A percentile compares a stretch with the other conserved stretches of the same genome.
These are phyloP conservation scores for Linnemannia exigua DNA, from an alignment of 192 early-diverging fungal genomes.

Conservation along the genomic window DNA sequence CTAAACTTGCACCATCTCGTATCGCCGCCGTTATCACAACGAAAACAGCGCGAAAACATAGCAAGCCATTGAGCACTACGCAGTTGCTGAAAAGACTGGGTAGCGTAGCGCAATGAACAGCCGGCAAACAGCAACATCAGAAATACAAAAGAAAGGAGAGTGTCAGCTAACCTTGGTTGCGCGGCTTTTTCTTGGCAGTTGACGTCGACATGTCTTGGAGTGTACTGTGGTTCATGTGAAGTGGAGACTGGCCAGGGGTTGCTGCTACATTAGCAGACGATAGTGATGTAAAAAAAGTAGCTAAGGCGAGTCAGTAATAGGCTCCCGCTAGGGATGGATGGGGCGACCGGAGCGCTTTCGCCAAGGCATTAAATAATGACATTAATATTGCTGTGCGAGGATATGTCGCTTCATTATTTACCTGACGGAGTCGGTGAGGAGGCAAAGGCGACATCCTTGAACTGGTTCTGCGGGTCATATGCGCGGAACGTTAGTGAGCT, in stretches of 20 bases:
- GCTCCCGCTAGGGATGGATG: neutral
- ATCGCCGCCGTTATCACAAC: too few relatives aligned
- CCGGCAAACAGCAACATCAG: too few relatives aligned
- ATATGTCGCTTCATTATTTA: neutral
- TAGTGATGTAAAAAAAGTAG: neutral
- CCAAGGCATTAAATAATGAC: neutral
- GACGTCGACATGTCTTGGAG: constrained; percentile 25
- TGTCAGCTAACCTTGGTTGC: constrained; percentile 23
- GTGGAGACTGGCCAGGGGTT: neutral
- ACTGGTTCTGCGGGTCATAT: neutral
- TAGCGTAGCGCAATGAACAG: too few relatives aligned
- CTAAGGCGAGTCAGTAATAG: neutral
- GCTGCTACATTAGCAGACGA: neutral
- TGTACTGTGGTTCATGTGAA: constrained; percentile 15
- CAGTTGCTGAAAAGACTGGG: too few relatives aligned
- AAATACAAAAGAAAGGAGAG: neutral
- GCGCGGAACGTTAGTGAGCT: constrained; percentile 45
- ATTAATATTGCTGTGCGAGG: neutral
- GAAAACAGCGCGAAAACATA: too few relatives aligned
- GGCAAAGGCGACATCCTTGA: constrained; percentile 4
- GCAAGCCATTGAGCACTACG: too few relatives aligned
- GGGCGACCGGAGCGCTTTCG: neutral
- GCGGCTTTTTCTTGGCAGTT: constrained; percentile 41
- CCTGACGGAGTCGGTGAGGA: constrained; percentile 7
- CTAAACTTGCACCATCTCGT: too few relatives aligned